A percentile compares a stretch with the other conserved stretches of the same genome.
These are phyloP conservation scores for Apiospora marii DNA, from an alignment of 2,329 filamentous ascomycete species.

Conservation along the genomic window DNA sequence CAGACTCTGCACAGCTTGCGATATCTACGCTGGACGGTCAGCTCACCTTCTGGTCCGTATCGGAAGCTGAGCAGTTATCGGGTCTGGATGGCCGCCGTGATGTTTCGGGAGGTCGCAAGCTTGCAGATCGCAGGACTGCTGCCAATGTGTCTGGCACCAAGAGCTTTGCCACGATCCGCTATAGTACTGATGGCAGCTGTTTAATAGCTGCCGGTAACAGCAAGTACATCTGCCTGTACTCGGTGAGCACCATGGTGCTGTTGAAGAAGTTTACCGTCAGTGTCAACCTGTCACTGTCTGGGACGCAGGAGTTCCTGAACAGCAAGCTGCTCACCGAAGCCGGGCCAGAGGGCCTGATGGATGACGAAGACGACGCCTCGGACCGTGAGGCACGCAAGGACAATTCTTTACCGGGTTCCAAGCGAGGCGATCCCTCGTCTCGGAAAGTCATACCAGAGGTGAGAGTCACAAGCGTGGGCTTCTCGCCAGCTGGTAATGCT, in stretches of 20 bases:
- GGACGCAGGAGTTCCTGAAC: constrained; percentile 96
- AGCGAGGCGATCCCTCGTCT: constrained; percentile 80
- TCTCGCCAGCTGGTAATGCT: constrained; percentile 85
- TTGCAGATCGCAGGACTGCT: constrained; percentile 87
- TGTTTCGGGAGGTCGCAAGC: constrained; percentile 88
- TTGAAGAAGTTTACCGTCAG: constrained; percentile 96
- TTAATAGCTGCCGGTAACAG: constrained; percentile 92
- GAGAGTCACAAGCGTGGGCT: constrained; percentile 82
- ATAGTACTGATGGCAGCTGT: constrained; percentile 92
- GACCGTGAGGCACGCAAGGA: constrained; percentile 88
- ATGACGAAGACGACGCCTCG: constrained; percentile 86
- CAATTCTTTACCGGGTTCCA: constrained; percentile 81
- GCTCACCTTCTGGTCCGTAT: constrained; percentile 92
- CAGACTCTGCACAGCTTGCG: constrained; percentile 89
- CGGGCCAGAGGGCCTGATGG: constrained; percentile 83
- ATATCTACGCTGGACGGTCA: constrained; percentile 94
- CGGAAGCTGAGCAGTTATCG: constrained; percentile 84
- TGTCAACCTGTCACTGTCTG: constrained; percentile 92
- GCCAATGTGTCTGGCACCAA: constrained; percentile 92
- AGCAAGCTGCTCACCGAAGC: constrained; percentile 91
- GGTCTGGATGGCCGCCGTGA: constrained; percentile 91
- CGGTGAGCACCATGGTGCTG: constrained; percentile 89
- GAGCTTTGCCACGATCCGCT: constrained; percentile 85
- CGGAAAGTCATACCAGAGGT: constrained; percentile 83
- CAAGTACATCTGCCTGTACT: constrained; percentile 98